Percentiles rank a stretch among this genome's conserved stretches.
Conservation (phyloP, 2,329 filamentous ascomycete species). For the Colletotrichum sp. region DNA sequence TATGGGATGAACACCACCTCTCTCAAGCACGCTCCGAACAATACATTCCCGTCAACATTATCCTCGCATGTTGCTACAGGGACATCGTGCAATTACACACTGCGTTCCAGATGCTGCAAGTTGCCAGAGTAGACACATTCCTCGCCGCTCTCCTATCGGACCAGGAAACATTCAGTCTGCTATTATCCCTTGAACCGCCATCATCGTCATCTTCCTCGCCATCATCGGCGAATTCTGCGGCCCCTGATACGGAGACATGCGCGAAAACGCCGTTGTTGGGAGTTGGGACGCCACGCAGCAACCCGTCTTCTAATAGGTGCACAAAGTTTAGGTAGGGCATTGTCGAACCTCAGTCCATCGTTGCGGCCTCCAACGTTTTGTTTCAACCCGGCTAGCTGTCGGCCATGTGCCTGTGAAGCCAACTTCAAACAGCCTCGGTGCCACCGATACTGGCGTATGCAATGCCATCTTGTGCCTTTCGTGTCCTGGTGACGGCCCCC, state of each 20-base stretch:
- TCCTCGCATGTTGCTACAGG: background rate
- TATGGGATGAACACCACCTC: background rate
- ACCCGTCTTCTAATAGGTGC: background rate
- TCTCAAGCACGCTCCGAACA: background rate
- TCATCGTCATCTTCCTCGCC: background rate
- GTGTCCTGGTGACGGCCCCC: background rate
- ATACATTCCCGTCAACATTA: background rate
- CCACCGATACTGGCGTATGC: background rate
- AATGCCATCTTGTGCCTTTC: background rate
- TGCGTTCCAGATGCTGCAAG: background rate
- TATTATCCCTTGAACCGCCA: background rate
- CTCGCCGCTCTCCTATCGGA: background rate
- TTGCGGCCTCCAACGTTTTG: background rate
- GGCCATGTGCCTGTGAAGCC: background rate
- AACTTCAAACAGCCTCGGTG: background rate
- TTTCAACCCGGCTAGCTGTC: background rate
- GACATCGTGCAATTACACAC: background rate
- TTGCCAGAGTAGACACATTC: background rate
- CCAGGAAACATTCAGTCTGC: background rate
- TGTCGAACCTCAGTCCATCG: background rate
- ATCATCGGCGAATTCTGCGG: background rate
- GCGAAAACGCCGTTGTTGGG: background rate
- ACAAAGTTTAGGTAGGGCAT: background rate
- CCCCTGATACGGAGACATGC: background rate
- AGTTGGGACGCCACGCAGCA: background rate